Base-by-base conservation (phyloP, 768 basidiomycete genomes). In the Pisolithus tinctorius region DNA sequence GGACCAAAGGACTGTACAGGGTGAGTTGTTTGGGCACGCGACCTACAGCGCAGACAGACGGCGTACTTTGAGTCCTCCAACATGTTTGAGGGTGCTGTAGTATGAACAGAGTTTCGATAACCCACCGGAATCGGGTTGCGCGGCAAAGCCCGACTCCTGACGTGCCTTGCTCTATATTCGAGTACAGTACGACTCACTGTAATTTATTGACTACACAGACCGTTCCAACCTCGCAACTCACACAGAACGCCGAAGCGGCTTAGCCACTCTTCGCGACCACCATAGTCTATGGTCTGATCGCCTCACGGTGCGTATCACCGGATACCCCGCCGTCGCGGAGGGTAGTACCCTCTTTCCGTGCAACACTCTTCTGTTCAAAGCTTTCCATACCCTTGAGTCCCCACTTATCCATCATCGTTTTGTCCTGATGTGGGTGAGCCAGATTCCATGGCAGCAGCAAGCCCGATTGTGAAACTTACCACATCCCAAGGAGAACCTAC, bases 401-500 rank as follows among this genome's bases (percentile, higher is more conserved):
- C 93, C 93, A 96, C 40, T 92, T 81, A 4, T 68, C 73, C 82
- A 98, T 88, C 92, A 97, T 90, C 9, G 84, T 79, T 65, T 94
- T 95, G 69, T 98, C 95, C 82, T 88, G 60, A 37, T 14, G 34
- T 34, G 14, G 11, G 34, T 34, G 13, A 34, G 34, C 34, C 34
- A 34, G 10, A 34, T 3, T 34, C 34, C 34, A 34, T 13, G 5
- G 13, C 13, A 13, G 34, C 13, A 34, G 34, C 13, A 34, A 14
- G 34, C 11, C 11, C 13, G 34, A 34, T 34, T 14, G 13, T 14
- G 14, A 25, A 26, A 45, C 71, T 59, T 60, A 83, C 86, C 74
- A 94, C 90, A 62, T 96, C 93, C 95, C 94, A 97, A 40, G 92
- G 89, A 9, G 89, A 87, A 65, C 88, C 89, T 89, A 57, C 45